Evolutionary conservation across 2,329 filamentous ascomycete genomes (phyloP), one percentile per base, ranked within the genome.

Genomic region (Aspergillus aculeatus): DNA sequence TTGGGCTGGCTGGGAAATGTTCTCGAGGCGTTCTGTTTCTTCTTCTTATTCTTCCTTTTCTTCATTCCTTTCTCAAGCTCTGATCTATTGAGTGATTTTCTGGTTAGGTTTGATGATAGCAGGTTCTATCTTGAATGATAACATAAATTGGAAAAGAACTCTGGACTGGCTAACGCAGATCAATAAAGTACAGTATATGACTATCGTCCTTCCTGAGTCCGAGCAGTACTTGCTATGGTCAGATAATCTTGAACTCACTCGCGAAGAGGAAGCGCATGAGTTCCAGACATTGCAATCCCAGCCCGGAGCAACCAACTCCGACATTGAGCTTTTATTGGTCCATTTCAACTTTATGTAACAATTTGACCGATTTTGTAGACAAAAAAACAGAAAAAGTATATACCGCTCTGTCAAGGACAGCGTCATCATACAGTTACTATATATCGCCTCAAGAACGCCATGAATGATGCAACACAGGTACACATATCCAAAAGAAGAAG

Each of bases 321-420:
- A 44, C 26, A 19, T 26, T 32, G 26, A 44, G 41, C n/a, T 24
- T 26, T 41, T 53, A 47, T 53, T 41, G 32, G 41, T 19, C 35
- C n/a, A 47, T 5, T 7, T 19, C 51, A 52, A 19, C 7, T 31
- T 23, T 53, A 53, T 53, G 49, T 51, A 54, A 56, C 57, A 52
- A 57, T 56, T 21, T 53, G 21, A 35, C 51, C 23, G 32, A 11
- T 6, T n/a, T 38, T 38, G 26, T 29, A 9, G 26, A 10, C 10
- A 9, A 29, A 29, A 29, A 9, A 9, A 29, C 2, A 29, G 2
- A 29, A 24, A 52, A 41, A 21, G 14, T 52, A 44, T 53, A 53
- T 53, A 53, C 51, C 16, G 26, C 41, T 44, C 51, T 26, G 14
- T 24, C 35, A 53, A 29, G 11, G 21, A n/a, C 24, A 44, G 23